These are phyloP conservation scores for Aspergillus ruber DNA, from an alignment of 2,329 filamentous ascomycete species.

Conservation along the genomic window DNA sequence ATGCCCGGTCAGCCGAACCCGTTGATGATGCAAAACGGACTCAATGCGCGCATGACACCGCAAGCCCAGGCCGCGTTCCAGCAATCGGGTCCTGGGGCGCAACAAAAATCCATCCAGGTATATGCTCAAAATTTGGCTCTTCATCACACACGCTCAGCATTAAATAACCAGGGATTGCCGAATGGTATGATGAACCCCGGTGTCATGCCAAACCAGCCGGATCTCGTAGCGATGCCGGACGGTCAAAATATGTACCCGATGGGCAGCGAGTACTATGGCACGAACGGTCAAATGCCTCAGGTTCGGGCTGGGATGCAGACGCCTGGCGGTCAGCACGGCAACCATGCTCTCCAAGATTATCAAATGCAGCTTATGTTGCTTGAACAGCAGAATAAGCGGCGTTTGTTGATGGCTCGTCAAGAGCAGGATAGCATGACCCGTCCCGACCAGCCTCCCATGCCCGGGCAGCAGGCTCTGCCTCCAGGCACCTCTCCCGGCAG, in stretches of 20 bases:
- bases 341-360: slow-evolving; percentile 63
- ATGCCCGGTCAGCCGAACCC: slow-evolving; percentile 63
- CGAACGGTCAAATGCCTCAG: slow-evolving; percentile 49
- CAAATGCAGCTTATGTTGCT: slow-evolving; percentile 65
- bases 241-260: slow-evolving; percentile 41
- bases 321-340: slow-evolving; percentile 40
- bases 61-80: slow-evolving; percentile 64
- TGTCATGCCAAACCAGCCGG: slow-evolving; percentile 66
- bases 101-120: slow-evolving; percentile 78
- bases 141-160: slow-evolving; percentile 67
- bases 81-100: slow-evolving; percentile 51
- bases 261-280: slow-evolving; percentile 53
- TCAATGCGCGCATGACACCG: slow-evolving; percentile 68
- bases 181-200: slow-evolving; percentile 62
- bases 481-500: slow-evolving; percentile 54
- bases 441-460: slow-evolving; percentile 42
- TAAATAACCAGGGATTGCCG: slow-evolving; percentile 74
- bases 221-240: slow-evolving; percentile 73
- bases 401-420: slow-evolving; percentile 59
- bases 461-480: slow-evolving; percentile 42
- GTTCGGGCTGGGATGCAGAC: slow-evolving; percentile 33
- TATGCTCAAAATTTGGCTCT: slow-evolving; percentile 80
- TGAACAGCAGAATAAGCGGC: slow-evolving; percentile 63
- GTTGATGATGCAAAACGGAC: slow-evolving; percentile 55
- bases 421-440: slow-evolving; percentile 58